Evolutionary conservation across 768 basidiomycete genomes (phyloP).

Genomic region (Sporobolomyces phaffii): DNA sequence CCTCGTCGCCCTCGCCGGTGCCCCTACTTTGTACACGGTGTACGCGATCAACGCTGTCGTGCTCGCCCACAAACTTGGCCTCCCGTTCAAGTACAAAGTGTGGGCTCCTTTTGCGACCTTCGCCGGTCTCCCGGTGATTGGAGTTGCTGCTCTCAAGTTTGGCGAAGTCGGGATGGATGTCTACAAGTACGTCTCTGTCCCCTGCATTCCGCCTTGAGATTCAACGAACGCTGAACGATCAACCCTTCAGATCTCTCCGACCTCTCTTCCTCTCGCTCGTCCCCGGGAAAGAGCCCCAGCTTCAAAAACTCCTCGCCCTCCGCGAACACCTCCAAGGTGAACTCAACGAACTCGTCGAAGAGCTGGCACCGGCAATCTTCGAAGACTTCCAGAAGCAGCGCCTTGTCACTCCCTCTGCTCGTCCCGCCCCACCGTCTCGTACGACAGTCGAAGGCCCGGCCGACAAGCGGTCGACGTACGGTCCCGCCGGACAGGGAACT

Average conservation of each 20-base stretch:
- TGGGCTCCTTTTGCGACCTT: slow-evolving; percentile 73
- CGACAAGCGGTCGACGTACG: slow-evolving; percentile 52
- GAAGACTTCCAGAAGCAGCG: slow-evolving; percentile 77
- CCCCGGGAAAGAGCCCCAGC: slow-evolving; percentile 76
- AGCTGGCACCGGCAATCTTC: slow-evolving; percentile 79
- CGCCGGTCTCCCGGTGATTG: slow-evolving; percentile 73
- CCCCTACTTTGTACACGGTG: slow-evolving; percentile 74
- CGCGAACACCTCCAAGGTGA: slow-evolving; percentile 73
- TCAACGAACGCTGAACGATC: no score
- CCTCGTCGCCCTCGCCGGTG: slow-evolving; percentile 81
- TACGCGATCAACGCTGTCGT: slow-evolving; percentile 75
- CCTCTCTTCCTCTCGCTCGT: slow-evolving; percentile 80
- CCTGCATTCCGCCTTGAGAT: no score
- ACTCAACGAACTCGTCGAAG: slow-evolving; percentile 73
- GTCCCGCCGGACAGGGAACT: slow-evolving; percentile 77
- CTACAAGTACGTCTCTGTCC: slow-evolving; percentile 63
- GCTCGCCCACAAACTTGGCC: slow-evolving; percentile 62
- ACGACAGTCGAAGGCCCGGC: neutral
- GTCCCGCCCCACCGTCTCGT: neutral
- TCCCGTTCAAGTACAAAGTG: slow-evolving; percentile 60
- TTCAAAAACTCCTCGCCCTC: slow-evolving; percentile 68
- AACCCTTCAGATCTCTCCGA: slow-evolving; percentile 65
- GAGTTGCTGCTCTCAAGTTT: slow-evolving; percentile 88
- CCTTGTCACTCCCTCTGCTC: slow-evolving; percentile 24
- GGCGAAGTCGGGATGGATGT: slow-evolving; percentile 98